Evolutionary conservation across 306 rosid genomes (phyloP), one percentile per base, ranked within the genome.

Genomic region (Medicago lupulina): DNA sequence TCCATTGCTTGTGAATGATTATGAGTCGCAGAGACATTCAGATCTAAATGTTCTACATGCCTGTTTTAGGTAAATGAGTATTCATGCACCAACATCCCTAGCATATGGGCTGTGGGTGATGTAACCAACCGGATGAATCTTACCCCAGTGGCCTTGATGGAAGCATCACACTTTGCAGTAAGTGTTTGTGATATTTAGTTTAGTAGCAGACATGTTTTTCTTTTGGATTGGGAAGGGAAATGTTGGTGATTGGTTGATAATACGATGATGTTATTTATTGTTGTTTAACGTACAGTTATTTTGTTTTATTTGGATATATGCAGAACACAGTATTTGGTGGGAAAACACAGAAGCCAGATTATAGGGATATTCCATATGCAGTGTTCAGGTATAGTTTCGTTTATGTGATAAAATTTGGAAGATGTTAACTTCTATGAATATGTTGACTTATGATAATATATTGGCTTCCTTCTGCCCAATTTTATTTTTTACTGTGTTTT

Each of bases 31-130:
- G 11, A 46, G 73, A 23, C 59, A 46, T 43, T 14, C 19, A 65
- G 66, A 65, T 69, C 66, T 71, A 51, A 75, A 77, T 64, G 25
- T 67, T 71, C 23, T 70, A 25, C 38, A 36, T 58, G 77, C 47
- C 17, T 70, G 59, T 82, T 78, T 82, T 79, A 95, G 97, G 98
- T 92, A 19, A 89, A 95, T 53, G 97, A 95, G 69, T 83, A 81
- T 82, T 95, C 98, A 23, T 80, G 92, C 57, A 89, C 96, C 43
- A 90, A 80, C 70, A 38, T 90, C 47, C 90, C 96, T 66, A 95
- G 89, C 84, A 86, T 95, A 79, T 95, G 97, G 96, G 98, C 97
- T 79, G 91, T 95, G 54, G 98, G 98, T 71, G 97, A 95, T 85
- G 97, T 92, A 76, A 92, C 98, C 76, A 88, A 95, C 64, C 88